Evolutionary conservation across 2,329 filamentous ascomycete genomes (phyloP).

Genomic region (Epichloe gansuensis): DNA sequence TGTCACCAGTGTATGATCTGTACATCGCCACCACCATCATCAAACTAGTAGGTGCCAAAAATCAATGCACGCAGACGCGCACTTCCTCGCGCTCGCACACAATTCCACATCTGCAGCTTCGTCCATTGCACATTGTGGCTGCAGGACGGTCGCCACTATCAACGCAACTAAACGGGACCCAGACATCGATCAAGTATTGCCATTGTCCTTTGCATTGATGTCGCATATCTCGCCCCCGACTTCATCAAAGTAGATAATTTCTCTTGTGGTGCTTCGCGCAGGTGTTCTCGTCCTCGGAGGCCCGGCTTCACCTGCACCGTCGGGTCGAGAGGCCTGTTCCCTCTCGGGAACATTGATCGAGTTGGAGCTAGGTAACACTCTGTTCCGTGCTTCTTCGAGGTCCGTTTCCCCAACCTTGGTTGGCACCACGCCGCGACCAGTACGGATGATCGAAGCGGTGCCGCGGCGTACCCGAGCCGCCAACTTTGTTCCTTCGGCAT

Average conservation of each 20-base stretch:
- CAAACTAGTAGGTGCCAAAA: no score
- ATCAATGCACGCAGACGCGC: background rate
- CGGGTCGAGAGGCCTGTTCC: background rate
- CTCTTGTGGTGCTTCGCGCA: constrained; percentile 2
- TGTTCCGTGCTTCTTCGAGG: background rate
- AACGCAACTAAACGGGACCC: background rate
- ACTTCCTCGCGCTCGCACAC: background rate
- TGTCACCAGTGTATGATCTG: no score
- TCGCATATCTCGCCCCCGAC: background rate
- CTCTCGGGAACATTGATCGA: background rate
- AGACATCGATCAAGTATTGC: constrained; percentile 7
- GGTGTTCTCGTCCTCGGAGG: background rate
- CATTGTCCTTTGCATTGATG: background rate
- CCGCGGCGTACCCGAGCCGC: constrained; percentile 3
- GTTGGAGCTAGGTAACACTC: background rate
- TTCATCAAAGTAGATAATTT: constrained; percentile 6
- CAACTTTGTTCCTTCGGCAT: constrained; percentile 2
- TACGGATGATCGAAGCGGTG: background rate
- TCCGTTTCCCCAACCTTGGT: constrained; percentile 1
- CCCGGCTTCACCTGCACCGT: background rate
- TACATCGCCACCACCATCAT: no score
- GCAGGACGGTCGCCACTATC: background rate
- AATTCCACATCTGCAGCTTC: no score
- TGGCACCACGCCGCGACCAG: constrained; percentile 1
- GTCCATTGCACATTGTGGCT: background rate